Evolutionary conservation across 1,284 basidiomycete species (phyloP).

Genomic region (Irpex sp.): DNA sequence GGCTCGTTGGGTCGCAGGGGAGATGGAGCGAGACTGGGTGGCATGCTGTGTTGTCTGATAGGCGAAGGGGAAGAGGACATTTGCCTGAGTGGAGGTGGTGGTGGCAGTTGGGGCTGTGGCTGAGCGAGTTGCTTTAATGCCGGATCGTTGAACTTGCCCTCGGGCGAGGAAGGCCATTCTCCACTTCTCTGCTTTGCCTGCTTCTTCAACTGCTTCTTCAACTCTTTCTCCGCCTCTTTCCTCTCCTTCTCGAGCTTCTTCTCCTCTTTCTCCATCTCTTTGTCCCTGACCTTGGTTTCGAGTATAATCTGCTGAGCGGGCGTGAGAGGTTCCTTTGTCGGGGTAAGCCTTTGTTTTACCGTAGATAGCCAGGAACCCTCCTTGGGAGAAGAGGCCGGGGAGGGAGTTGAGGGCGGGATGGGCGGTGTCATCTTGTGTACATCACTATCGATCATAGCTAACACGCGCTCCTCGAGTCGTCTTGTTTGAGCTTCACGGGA

Average conservation of each 20-base stretch:
- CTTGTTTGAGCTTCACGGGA: conserved; percentile 64
- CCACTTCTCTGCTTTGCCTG: conserved; percentile 28
- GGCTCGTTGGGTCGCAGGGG: conserved; percentile 44
- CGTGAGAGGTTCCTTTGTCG: conserved; percentile 69
- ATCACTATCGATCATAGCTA: conserved; percentile 56
- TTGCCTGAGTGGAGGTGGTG: conserved; percentile 33
- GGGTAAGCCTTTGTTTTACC: conserved; percentile 68
- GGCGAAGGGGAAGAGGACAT: conserved; percentile 54
- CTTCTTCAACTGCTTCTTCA: conserved; percentile 17
- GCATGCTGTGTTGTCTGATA: conserved; percentile 44
- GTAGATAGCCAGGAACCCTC: conserved; percentile 69
- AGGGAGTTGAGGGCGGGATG: conserved; percentile 49
- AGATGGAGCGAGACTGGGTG: conserved; percentile 54
- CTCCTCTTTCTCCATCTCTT: conserved; percentile 42
- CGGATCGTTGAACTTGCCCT: conserved; percentile 50
- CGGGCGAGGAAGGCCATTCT: conserved; percentile 48
- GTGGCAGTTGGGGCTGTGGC: conserved; percentile 21
- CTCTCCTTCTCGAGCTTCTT: conserved; percentile 39
- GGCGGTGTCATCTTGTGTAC: conserved; percentile 30
- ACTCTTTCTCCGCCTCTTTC: conserved; percentile 33
- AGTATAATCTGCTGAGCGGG: conserved; percentile 75
- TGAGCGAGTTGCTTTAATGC: conserved; percentile 43
- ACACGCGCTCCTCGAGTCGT: conserved; percentile 62
- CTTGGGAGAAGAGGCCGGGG: conserved; percentile 54
- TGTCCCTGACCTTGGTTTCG: conserved; percentile 63